These are phyloP conservation scores for Physocladia obscura DNA, from an alignment of 192 early-diverging fungal genomes.

Conservation along the genomic window DNA sequence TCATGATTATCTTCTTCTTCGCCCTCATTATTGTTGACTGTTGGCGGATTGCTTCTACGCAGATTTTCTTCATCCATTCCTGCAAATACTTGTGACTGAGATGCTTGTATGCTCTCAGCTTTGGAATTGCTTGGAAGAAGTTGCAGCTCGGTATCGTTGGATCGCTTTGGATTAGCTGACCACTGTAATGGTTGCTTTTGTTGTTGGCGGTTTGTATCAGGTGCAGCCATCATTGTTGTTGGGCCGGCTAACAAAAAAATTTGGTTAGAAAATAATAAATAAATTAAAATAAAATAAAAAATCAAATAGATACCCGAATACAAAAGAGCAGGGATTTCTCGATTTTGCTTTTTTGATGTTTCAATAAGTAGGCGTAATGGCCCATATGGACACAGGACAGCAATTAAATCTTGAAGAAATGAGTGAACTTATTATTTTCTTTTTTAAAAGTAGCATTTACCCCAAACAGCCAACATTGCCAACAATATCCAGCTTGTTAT, in stretches of 20 bases:
- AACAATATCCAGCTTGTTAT: conserved; percentile 84
- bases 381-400: conserved; percentile 87
- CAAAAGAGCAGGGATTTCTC: conserved; percentile 75
- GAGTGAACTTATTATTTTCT: background rate
- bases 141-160: conserved; percentile 4
- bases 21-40: background rate
- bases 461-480: conserved; percentile 77
- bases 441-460: conserved; percentile 41
- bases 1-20: conserved; percentile 3
- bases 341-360: conserved; percentile 66
- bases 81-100: background rate
- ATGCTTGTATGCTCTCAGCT: background rate
- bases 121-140: background rate
- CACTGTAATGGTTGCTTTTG: background rate
- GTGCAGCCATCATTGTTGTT: conserved; percentile 23
- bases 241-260: conserved; percentile 6
- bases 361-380: conserved; percentile 80
- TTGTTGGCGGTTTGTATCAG: background rate
- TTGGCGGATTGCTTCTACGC: too few relatives aligned
- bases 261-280: background rate
- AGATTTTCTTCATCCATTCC: background rate
- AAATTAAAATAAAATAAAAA: background rate
- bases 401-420: conserved; percentile 64
- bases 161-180: background rate
- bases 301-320: conserved; percentile 55